Percentiles rank a stretch among this genome's conserved stretches.
phyloP scores from a whole-genome alignment of 2,329 filamentous ascomycete species.

The Cordyceps fumosorosea region DNA sequence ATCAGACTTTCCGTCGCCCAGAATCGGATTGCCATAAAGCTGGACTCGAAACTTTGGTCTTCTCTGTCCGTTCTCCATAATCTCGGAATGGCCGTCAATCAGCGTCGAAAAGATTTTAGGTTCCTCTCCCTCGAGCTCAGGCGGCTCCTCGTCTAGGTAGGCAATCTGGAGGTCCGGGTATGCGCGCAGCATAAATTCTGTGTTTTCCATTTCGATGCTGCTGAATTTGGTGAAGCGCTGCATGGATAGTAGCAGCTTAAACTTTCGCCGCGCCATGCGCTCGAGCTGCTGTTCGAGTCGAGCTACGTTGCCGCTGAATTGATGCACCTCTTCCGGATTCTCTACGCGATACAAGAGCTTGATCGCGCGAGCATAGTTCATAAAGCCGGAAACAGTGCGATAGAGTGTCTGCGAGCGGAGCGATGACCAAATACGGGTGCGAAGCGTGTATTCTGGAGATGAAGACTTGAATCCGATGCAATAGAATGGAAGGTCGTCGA shows the following conservation, averaged over 20 bases:
- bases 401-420: slow-evolving; percentile 96
- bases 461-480: slow-evolving; percentile 99
- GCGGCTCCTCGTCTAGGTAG: slow-evolving; percentile 92
- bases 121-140: slow-evolving; percentile 83
- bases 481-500: slow-evolving; percentile 98
- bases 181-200: slow-evolving; percentile 91
- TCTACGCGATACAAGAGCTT: slow-evolving; percentile 97
- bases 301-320: slow-evolving; percentile 93
- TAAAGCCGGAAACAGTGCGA: slow-evolving; percentile 96
- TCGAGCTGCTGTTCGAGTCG: slow-evolving; percentile 96
- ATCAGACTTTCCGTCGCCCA: slow-evolving; percentile 97
- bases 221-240: slow-evolving; percentile 98
- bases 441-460: slow-evolving; percentile 93
- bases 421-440: slow-evolving; percentile 97
- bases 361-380: slow-evolving; percentile 99
- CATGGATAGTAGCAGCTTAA: slow-evolving; percentile 97
- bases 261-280: slow-evolving; percentile 97
- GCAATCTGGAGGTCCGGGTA: slow-evolving; percentile 98
- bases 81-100: slow-evolving; percentile 93
- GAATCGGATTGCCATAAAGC: slow-evolving; percentile 94
- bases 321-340: slow-evolving; percentile 97
- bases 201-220: slow-evolving; percentile 99
- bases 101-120: slow-evolving; percentile 91
- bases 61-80: slow-evolving; percentile 96
- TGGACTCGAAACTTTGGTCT: slow-evolving; percentile 96